Conservation (phyloP, 805 yeast genomes). For the Helenozyma baotianmanensis region DNA sequence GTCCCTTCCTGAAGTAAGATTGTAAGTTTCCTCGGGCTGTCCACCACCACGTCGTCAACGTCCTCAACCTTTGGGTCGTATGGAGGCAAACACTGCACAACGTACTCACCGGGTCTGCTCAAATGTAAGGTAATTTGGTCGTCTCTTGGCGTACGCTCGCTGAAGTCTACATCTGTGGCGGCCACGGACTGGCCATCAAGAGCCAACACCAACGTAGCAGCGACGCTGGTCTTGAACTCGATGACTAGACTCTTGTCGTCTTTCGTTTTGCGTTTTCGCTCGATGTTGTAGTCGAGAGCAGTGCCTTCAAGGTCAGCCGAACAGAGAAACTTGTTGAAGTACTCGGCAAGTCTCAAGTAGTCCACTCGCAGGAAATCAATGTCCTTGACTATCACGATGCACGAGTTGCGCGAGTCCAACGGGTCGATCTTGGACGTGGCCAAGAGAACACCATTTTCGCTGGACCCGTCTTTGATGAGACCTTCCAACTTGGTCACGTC, state of each 20-base stretch:
- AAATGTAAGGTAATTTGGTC: constrained; percentile 10
- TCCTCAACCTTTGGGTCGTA: constrained; percentile 16
- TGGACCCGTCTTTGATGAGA: constrained; percentile 29
- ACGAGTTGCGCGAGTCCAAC: constrained; percentile 31
- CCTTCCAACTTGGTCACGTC: constrained; percentile 39
- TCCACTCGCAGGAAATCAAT: constrained; percentile 30
- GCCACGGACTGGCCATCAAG: constrained; percentile 33
- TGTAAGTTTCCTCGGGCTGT: constrained; percentile 44
- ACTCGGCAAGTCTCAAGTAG: constrained; percentile 38
- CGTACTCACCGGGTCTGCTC: constrained; percentile 34
- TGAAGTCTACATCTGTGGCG: constrained; percentile 24
- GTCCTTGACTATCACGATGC: constrained; percentile 26
- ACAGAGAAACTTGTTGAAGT: constrained; percentile 42
- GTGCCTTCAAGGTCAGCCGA: constrained; percentile 40
- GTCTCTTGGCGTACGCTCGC: too few relatives aligned
- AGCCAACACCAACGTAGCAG: constrained; percentile 53
- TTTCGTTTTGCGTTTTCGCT: constrained; percentile 29
- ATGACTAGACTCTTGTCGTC: constrained; percentile 41
- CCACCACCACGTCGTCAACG: constrained; percentile 28
- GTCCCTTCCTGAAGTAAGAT: constrained; percentile 44
- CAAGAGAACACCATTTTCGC: constrained; percentile 27
- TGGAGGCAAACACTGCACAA: constrained; percentile 23
- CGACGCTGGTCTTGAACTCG: constrained; percentile 45
- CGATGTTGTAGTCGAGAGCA: constrained; percentile 27
- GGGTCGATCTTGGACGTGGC: constrained; percentile 35